phyloP scores from a whole-genome alignment of 179 eudicot genomes.

The Carnegiea gigantea region DNA sequence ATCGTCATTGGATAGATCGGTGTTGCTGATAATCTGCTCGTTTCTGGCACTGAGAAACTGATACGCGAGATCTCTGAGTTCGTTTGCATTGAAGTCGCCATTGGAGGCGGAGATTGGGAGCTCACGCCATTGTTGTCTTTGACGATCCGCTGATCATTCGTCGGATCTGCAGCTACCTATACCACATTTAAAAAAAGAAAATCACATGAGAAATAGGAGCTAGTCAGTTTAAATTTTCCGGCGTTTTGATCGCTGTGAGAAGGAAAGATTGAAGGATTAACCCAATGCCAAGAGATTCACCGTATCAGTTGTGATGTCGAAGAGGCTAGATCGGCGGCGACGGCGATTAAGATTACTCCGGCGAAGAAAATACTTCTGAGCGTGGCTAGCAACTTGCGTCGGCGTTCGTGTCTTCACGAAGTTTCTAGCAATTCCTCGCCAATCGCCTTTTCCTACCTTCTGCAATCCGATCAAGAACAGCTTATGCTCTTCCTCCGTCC shows the following conservation, averaged over 20 bases:
- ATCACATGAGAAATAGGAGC: not conserved
- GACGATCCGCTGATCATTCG: slow-evolving; percentile 35
- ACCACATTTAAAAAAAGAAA: not conserved
- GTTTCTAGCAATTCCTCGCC: slow-evolving; percentile 82
- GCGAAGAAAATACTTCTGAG: slow-evolving; percentile 77
- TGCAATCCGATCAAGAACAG: slow-evolving; percentile 65
- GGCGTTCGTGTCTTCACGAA: slow-evolving; percentile 83
- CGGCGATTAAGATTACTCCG: slow-evolving; percentile 63
- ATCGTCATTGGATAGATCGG: slow-evolving; percentile 22
- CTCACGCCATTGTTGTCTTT: slow-evolving; percentile 27
- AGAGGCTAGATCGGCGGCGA: slow-evolving; percentile 81
- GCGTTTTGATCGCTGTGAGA: not conserved
- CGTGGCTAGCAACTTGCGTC: slow-evolving; percentile 88
- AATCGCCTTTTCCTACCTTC: slow-evolving; percentile 77
- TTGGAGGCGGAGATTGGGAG: slow-evolving; percentile 8
- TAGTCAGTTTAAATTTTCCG: not conserved
- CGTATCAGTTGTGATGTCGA: slow-evolving; percentile 79
- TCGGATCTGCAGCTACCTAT: slow-evolving; percentile 48
- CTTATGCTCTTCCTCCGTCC: slow-evolving; percentile 90
- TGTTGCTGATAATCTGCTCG: slow-evolving; percentile 12
- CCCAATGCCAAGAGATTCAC: slow-evolving; percentile 28
- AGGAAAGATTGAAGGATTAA: not conserved
- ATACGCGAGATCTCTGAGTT: slow-evolving; percentile 22
- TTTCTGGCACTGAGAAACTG: slow-evolving; percentile 19
- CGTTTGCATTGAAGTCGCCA: not conserved